Percentiles rank a stretch among this genome's conserved stretches.
Conservation (phyloP, 1,284 basidiomycete species). For the Entoloma clypeatum region DNA sequence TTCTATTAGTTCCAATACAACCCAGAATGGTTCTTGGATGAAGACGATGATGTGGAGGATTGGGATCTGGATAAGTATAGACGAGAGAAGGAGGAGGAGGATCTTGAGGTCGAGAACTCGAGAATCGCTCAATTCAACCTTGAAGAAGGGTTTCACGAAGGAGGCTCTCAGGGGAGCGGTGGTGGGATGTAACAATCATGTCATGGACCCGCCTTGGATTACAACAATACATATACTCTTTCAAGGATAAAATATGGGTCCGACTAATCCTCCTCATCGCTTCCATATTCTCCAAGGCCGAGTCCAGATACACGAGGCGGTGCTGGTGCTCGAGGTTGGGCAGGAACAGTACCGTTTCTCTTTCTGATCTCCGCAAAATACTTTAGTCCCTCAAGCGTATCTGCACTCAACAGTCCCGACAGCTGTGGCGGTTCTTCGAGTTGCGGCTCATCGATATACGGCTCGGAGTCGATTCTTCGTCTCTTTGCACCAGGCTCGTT, state of each 20-base stretch:
- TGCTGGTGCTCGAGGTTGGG: slow-evolving; percentile 29
- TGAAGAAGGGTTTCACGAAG: slow-evolving; percentile 22
- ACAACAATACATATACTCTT: slow-evolving; percentile 15
- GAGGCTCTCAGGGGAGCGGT: slow-evolving; percentile 15
- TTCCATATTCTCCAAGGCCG: slow-evolving; percentile 70
- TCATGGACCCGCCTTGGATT: slow-evolving; percentile 9
- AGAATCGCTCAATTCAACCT: slow-evolving; percentile 34
- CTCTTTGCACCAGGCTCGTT: slow-evolving; percentile 36
- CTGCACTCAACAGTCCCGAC: slow-evolving; percentile 65
- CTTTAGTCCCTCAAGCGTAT: slow-evolving; percentile 81
- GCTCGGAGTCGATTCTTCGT: slow-evolving; percentile 33
- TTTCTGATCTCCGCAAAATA: slow-evolving; percentile 82
- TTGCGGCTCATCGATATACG: slow-evolving; percentile 20
- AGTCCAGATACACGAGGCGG: slow-evolving; percentile 41
- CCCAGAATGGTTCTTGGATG: slow-evolving; percentile 90
- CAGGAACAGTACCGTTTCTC: slow-evolving; percentile 41
- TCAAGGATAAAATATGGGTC: slow-evolving; percentile 11
- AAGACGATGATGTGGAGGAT: slow-evolving; percentile 71
- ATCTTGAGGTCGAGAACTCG: slow-evolving; percentile 35
- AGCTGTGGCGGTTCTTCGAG: slow-evolving; percentile 27
- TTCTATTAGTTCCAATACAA: slow-evolving; percentile 83
- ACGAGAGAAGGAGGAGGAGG: slow-evolving; percentile 59
- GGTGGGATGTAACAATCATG: slow-evolving; percentile 10
- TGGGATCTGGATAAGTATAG: slow-evolving; percentile 72
- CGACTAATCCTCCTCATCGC: slow-evolving; percentile 66